phyloP scores from a whole-genome alignment of 495 filamentous ascomycete species.

The Annulohypoxylon nitens region DNA sequence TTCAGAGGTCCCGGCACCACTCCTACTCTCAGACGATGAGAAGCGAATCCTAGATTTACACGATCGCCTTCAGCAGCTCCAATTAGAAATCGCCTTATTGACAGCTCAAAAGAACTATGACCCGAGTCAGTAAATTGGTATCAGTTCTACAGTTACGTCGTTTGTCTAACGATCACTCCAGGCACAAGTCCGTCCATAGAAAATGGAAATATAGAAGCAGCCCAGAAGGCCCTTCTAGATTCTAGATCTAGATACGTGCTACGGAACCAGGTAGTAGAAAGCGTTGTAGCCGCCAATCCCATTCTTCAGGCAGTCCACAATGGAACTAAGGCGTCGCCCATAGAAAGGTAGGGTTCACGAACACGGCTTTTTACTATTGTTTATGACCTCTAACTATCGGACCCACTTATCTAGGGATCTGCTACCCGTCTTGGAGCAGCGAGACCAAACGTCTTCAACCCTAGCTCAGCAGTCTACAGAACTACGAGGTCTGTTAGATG shows the following conservation, averaged over 20 bases:
- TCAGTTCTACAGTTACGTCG: neutral
- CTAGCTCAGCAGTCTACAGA: slow-evolving; percentile 68
- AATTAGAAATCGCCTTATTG: slow-evolving; percentile 76
- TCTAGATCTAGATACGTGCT: slow-evolving; percentile 76
- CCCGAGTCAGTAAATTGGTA: slow-evolving; percentile 43
- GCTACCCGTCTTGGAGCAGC: slow-evolving; percentile 72
- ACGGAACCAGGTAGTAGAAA: slow-evolving; percentile 74
- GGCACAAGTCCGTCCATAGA: slow-evolving; percentile 21
- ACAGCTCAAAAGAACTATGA: slow-evolving; percentile 63
- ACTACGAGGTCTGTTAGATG: slow-evolving; percentile 60
- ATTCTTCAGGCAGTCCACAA: slow-evolving; percentile 81
- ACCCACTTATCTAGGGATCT: slow-evolving; percentile 66
- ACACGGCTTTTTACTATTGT: slow-evolving; percentile 4
- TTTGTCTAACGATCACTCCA: slow-evolving; percentile 16
- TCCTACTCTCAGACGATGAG: slow-evolving; percentile 73
- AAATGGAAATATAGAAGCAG: slow-evolving; percentile 64
- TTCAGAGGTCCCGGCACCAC: slow-evolving; percentile 40
- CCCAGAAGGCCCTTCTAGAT: slow-evolving; percentile 75
- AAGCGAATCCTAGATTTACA: slow-evolving; percentile 73
- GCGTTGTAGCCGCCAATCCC: slow-evolving; percentile 76
- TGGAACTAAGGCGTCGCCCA: slow-evolving; percentile 71
- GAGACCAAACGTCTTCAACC: slow-evolving; percentile 72
- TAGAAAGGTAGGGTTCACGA: slow-evolving; percentile 71
- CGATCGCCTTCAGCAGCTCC: slow-evolving; percentile 75
- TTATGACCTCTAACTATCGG: slow-evolving; percentile 19